Conservation (phyloP, 139 green algal species). For the Parachlorella kessleri region DNA sequence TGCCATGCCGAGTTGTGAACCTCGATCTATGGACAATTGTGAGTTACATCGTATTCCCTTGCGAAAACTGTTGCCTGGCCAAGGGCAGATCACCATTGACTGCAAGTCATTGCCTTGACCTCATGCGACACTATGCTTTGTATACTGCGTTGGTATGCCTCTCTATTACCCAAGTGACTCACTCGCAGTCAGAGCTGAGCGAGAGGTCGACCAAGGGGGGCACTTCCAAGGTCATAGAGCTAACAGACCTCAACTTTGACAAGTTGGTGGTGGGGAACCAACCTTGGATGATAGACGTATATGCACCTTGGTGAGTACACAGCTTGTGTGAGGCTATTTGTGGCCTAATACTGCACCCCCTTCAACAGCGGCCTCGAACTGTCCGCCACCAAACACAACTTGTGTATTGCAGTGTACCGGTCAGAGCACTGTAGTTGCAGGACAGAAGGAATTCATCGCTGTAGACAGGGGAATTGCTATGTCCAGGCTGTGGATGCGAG, state of each 20-base stretch:
- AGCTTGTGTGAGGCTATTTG: neutral
- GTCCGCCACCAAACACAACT: neutral
- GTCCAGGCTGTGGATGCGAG: too few species aligned
- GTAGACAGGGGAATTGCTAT: too few species aligned
- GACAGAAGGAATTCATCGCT: too few species aligned
- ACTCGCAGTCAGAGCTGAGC: neutral
- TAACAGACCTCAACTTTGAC: slow-evolving; percentile 39
- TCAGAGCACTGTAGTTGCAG: too few species aligned
- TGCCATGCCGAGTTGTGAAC: too few species aligned
- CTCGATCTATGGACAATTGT: too few species aligned
- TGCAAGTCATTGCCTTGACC: too few species aligned
- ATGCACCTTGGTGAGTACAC: slow-evolving; percentile 25
- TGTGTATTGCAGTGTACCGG: too few species aligned
- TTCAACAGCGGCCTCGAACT: neutral
- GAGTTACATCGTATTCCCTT: too few species aligned
- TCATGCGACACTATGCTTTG: slow-evolving; percentile 9
- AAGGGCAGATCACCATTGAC: neutral
- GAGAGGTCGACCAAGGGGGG: neutral
- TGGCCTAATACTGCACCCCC: neutral
- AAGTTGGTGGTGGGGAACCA: neutral
- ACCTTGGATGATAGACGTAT: slow-evolving; percentile 38
- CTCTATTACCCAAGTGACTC: neutral
- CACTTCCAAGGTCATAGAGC: neutral
- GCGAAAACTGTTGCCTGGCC: neutral
- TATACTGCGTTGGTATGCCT: neutral